Percentiles rank a stretch among this genome's conserved stretches.
Evolutionary conservation across 129 eudicot species (phyloP).

Genomic region (Apium graveolens): DNA sequence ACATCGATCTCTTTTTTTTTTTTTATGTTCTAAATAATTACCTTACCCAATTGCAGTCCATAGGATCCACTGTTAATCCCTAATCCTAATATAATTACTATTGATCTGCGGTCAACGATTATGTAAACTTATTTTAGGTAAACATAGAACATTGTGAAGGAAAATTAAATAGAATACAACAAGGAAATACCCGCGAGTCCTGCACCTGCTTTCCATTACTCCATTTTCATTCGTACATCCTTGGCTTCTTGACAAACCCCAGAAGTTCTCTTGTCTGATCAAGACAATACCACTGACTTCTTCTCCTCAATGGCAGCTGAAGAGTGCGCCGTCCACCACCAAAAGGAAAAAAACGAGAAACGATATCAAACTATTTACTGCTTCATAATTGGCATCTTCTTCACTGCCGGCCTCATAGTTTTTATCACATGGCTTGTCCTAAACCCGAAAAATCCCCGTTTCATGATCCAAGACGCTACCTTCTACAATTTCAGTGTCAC

Average conservation of each 20-base stretch:
- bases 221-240: background rate
- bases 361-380: background rate
- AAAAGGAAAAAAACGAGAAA: background rate
- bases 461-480: conserved; percentile 26
- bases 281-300: background rate
- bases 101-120: too few species aligned
- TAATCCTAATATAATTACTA: too few species aligned
- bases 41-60: too few species aligned
- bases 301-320: background rate
- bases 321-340: background rate
- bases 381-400: conserved; percentile 3
- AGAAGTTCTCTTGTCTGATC: background rate
- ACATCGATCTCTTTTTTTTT: too few species aligned
- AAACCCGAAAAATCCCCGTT: conserved; percentile 21
- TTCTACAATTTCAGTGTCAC: conserved; percentile 5
- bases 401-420: conserved; percentile 8
- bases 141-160: background rate
- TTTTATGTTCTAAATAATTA: too few species aligned
- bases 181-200: background rate
- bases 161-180: background rate
- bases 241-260: background rate
- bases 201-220: background rate
- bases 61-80: too few species aligned
- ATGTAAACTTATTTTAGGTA: too few species aligned
- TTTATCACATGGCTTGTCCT: conserved; percentile 20